Percentiles rank a stretch among this genome's conserved stretches.
These are phyloP conservation scores for Piromyces sp. DNA, from an alignment of 192 early-diverging fungal genomes.

Conservation along the genomic window DNA sequence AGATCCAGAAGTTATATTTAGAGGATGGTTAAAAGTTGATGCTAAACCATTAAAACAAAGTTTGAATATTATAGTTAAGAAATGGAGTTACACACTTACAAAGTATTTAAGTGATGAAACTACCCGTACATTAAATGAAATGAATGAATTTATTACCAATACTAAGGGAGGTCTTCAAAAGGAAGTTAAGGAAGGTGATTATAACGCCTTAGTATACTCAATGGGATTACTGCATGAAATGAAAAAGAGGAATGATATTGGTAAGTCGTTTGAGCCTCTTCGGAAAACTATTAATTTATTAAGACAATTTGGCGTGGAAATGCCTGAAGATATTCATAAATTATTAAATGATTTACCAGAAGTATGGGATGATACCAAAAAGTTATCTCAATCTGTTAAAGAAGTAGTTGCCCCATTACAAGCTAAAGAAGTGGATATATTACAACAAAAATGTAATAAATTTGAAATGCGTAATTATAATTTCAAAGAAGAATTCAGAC, in stretches of 20 bases:
- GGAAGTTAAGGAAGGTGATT: constrained; percentile 46
- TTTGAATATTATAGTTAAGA: constrained; percentile 45
- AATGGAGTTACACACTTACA: constrained; percentile 48
- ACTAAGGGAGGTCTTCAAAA: constrained; percentile 32
- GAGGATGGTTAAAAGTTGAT: constrained; percentile 43
- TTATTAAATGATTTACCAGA: constrained; percentile 44
- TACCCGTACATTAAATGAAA: constrained; percentile 33
- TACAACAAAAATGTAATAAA: constrained; percentile 50
- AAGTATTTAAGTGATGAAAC: constrained; percentile 42
- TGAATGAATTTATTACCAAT: constrained; percentile 31
- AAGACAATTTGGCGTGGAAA: constrained; percentile 40
- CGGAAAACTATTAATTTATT: constrained; percentile 45
- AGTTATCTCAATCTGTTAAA: constrained; percentile 37
- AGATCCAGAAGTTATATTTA: constrained; percentile 39
- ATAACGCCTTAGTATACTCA: constrained; percentile 26
- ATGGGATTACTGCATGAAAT: constrained; percentile 47
- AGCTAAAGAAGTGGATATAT: constrained; percentile 40
- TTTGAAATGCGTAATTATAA: constrained; percentile 45
- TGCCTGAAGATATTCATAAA: constrained; percentile 48
- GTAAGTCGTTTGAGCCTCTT: constrained; percentile 44
- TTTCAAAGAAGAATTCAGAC: constrained; percentile 44
- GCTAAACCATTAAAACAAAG: constrained; percentile 39
- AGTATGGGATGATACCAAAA: constrained; percentile 46
- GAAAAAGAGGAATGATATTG: constrained; percentile 34
- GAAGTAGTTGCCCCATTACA: constrained; percentile 44